phyloP scores from a whole-genome alignment of 352 stramenopile genomes.

The Phytophthora gonapodyides region DNA sequence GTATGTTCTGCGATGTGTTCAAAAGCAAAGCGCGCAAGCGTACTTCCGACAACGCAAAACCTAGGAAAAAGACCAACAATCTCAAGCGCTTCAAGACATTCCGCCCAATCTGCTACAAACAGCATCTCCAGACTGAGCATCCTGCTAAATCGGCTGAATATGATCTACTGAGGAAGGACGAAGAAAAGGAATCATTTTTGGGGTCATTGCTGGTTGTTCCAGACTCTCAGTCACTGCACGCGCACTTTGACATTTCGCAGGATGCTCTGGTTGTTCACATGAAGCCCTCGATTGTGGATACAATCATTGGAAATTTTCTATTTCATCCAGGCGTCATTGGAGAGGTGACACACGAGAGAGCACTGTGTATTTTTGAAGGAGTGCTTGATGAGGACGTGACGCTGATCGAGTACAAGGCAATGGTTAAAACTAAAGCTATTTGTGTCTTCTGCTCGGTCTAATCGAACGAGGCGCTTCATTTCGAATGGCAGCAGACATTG shows the following conservation, averaged over 20 bases:
- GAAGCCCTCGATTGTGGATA: not conserved
- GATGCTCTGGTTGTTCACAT: not conserved
- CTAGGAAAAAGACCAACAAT: no score
- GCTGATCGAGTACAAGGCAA: no score
- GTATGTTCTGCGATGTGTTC: no score
- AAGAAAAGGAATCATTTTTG: not conserved
- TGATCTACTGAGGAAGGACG: not conserved
- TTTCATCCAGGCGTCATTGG: slow-evolving; percentile 3
- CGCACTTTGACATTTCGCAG: not conserved
- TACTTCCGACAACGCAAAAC: no score
- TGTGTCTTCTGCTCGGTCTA: not conserved
- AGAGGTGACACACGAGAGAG: slow-evolving; percentile 2
- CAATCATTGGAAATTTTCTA: slow-evolving; percentile 1
- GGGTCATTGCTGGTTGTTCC: not conserved
- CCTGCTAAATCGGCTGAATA: not conserved
- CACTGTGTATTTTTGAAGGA: not conserved
- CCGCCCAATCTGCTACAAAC: slow-evolving; percentile 7
- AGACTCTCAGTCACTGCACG: not conserved
- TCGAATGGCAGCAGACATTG: slow-evolving; percentile 4
- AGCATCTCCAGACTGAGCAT: not conserved
- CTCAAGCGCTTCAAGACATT: not conserved
- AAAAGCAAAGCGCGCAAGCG: no score
- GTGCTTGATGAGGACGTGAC: not conserved
- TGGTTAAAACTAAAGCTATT: not conserved
- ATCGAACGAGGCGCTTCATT: slow-evolving; percentile 2